These are phyloP conservation scores for Clonostachys chloroleuca DNA, from an alignment of 2,329 filamentous ascomycete species.

Conservation along the genomic window DNA sequence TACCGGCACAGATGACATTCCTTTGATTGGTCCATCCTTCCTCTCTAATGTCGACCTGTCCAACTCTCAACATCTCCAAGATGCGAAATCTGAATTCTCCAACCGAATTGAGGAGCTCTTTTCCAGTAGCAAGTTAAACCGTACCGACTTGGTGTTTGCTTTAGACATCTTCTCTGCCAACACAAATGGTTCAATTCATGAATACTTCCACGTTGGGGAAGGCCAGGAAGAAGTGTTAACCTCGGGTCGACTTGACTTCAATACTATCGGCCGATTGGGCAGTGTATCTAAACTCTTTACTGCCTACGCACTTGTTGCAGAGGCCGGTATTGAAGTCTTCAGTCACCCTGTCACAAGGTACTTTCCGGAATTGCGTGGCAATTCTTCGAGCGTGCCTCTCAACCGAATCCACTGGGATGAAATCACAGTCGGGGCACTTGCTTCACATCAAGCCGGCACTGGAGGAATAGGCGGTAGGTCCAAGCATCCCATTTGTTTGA, in stretches of 20 bases:
- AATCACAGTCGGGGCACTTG: constrained; percentile 12
- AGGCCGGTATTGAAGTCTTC: constrained; percentile 10
- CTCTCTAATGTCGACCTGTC: not conserved
- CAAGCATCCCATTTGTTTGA: not conserved
- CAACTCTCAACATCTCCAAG: not conserved
- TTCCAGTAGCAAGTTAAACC: not conserved
- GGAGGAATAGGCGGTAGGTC: constrained; percentile 1
- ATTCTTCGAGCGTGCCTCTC: not conserved
- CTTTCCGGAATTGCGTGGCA: constrained; percentile 13
- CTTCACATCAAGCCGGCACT: constrained; percentile 10
- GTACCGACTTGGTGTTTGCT: constrained; percentile 6
- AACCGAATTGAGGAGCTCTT: not conserved
- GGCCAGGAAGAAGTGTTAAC: constrained; percentile 9
- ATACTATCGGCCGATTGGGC: constrained; percentile 16
- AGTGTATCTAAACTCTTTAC: constrained; percentile 19
- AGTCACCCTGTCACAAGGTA: constrained; percentile 14
- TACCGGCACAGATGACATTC: not conserved
- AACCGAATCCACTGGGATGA: constrained; percentile 9
- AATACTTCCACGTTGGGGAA: constrained; percentile 10
- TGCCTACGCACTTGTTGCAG: constrained; percentile 13
- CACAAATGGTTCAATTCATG: constrained; percentile 14
- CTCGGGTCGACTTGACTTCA: constrained; percentile 6
- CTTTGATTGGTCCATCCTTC: not conserved
- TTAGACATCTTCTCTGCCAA: constrained; percentile 16
- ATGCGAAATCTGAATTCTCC: not conserved